phyloP scores from a whole-genome alignment of 306 rosid genomes.

The cucumber (Cucumis sativus) region DNA sequence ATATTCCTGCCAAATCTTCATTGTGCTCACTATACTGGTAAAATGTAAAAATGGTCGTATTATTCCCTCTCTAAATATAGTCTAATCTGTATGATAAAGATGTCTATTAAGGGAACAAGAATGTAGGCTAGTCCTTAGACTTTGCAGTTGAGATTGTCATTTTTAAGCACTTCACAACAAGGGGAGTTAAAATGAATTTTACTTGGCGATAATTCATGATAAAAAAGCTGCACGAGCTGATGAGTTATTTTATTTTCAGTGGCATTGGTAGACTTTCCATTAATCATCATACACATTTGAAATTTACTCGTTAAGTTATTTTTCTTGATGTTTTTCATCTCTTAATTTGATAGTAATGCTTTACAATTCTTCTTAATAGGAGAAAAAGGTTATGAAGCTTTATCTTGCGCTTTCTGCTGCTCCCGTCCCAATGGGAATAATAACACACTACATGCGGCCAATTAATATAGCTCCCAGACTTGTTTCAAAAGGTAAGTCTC shows the following conservation, averaged over 20 bases:
- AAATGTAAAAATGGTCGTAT: not conserved
- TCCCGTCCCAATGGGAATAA: constrained; percentile 55
- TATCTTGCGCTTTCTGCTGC: constrained; percentile 88
- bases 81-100: not conserved
- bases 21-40: not conserved
- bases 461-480: constrained; percentile 71
- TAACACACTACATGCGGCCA: constrained; percentile 88
- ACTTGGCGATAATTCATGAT: not conserved
- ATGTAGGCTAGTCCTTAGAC: not conserved
- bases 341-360: not conserved
- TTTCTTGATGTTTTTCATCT: not conserved
- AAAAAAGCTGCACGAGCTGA: not conserved
- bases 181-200: not conserved
- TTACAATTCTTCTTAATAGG: constrained; percentile 23
- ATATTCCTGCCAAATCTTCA: not conserved
- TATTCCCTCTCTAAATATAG: not conserved
- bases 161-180: not conserved
- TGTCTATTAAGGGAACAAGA: not conserved
- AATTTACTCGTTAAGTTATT: not conserved
- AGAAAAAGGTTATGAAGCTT: constrained; percentile 76
- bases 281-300: not conserved
- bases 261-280: not conserved
- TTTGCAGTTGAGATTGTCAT: not conserved
- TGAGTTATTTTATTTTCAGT: not conserved
- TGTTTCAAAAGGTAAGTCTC: constrained; percentile 54